Percentiles rank a stretch among this genome's conserved stretches.
Conservation (phyloP, 805 yeast genomes). For the Schwanniomyces occidentalis region DNA sequence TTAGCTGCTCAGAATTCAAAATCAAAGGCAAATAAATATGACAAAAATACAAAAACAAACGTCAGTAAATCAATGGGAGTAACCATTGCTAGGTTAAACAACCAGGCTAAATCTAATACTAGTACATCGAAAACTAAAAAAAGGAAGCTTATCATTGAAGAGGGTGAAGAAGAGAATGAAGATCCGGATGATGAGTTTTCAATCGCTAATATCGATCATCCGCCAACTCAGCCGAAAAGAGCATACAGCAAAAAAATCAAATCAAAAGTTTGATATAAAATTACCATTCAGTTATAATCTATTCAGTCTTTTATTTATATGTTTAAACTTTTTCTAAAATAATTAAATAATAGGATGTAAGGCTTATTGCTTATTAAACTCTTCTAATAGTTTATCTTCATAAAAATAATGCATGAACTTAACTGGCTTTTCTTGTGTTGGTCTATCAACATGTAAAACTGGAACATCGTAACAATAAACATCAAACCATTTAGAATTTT, state of each 20-base stretch:
- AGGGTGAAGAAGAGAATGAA: no score
- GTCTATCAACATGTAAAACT: conserved; percentile 65
- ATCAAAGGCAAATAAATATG: not conserved
- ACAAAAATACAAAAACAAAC: conserved; percentile 1
- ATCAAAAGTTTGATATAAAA: no score
- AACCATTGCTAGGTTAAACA: not conserved
- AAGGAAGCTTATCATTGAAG: not conserved
- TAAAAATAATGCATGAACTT: conserved; percentile 71
- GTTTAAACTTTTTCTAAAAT: no score
- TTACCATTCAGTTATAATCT: no score
- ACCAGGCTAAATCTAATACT: not conserved
- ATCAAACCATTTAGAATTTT: conserved; percentile 67
- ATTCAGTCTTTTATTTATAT: no score
- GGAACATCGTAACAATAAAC: conserved; percentile 78
- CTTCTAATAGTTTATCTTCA: conserved; percentile 53
- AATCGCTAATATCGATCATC: conserved; percentile 2
- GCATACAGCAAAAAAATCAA: not conserved
- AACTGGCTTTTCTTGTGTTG: conserved; percentile 44
- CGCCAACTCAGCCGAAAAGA: conserved; percentile 1
- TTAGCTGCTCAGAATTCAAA: no score
- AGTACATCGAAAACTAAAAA: not conserved
- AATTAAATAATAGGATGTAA: no score
- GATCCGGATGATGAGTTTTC: conserved; percentile 1
- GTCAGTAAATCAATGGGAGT: not conserved
- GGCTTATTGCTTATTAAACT: conserved; percentile 36